These are phyloP conservation scores for Choanephora cucurbitarum DNA, from an alignment of 371 early-diverging fungal species.

Conservation along the genomic window DNA sequence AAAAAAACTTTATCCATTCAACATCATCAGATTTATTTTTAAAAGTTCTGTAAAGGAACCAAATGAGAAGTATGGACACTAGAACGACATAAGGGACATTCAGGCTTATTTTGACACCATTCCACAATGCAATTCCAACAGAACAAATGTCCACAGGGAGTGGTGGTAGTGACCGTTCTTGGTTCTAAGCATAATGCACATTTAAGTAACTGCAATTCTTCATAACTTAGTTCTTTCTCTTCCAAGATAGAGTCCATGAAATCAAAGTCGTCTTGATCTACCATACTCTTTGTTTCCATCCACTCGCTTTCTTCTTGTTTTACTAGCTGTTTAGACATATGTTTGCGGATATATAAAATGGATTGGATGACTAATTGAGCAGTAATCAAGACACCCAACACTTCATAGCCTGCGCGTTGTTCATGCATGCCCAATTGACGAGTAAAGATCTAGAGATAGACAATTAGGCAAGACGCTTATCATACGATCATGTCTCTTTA, in stretches of 20 bases:
- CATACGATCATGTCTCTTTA: no score
- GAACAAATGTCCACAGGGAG: slow-evolving; percentile 92
- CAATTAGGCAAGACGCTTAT: no score
- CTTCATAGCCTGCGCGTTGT: slow-evolving; percentile 78
- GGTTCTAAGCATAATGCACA: slow-evolving; percentile 85
- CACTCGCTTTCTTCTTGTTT: slow-evolving; percentile 20
- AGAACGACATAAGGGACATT: slow-evolving; percentile 89
- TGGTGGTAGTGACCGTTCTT: slow-evolving; percentile 76
- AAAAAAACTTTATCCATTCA: no score
- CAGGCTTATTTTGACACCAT: slow-evolving; percentile 89
- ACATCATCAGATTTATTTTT: slow-evolving; percentile 1
- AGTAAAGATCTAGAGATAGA: slow-evolving; percentile 60
- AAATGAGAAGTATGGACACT: slow-evolving; percentile 64
- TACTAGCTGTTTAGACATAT: slow-evolving; percentile 16
- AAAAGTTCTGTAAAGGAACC: slow-evolving; percentile 61
- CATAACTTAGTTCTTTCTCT: slow-evolving; percentile 39
- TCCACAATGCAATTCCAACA: slow-evolving; percentile 92
- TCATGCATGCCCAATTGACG: slow-evolving; percentile 77
- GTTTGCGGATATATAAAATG: slow-evolving; percentile 39
- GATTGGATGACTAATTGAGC: slow-evolving; percentile 67
- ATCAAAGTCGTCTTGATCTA: slow-evolving; percentile 45
- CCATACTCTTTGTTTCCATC: slow-evolving; percentile 14
- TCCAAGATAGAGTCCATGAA: slow-evolving; percentile 43
- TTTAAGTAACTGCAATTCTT: slow-evolving; percentile 53
- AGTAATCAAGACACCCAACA: slow-evolving; percentile 78